Percentiles rank a stretch among this genome's conserved stretches.
These are phyloP conservation scores for Neoboletus magnificus DNA, from an alignment of 768 basidiomycete species.

Conservation along the genomic window DNA sequence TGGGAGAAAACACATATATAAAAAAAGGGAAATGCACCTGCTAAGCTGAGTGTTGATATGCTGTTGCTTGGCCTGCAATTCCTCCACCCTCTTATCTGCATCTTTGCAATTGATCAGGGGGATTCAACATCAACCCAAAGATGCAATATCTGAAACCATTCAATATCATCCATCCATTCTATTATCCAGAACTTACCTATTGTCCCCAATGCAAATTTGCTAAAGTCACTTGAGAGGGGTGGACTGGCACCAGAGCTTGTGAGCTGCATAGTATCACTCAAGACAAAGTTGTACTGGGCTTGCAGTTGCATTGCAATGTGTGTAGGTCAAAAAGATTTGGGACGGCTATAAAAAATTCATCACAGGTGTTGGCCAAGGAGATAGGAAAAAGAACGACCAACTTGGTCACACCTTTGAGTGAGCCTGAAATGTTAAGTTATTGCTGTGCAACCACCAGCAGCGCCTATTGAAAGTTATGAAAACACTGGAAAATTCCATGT, in stretches of 20 bases:
- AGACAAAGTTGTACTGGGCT: not conserved
- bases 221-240: too few relatives aligned
- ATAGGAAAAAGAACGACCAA: not conserved
- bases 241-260: too few relatives aligned
- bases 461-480: not conserved
- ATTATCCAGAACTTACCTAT: not conserved
- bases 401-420: not conserved
- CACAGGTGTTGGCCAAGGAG: not conserved
- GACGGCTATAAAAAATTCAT: rapidly evolving
- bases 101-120: too few relatives aligned
- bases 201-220: not conserved
- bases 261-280: not conserved
- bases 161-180: too few relatives aligned
- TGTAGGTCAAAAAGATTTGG: not conserved
- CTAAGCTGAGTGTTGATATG: too few relatives aligned
- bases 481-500: not conserved
- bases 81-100: too few relatives aligned
- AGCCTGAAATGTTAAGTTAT: not conserved
- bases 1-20: too few relatives aligned
- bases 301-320: not conserved
- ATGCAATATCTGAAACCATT: not conserved
- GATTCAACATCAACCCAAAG: not conserved
- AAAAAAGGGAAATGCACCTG: too few relatives aligned
- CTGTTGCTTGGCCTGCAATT: too few relatives aligned
- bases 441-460: not conserved